Conservation (phyloP, 345 rosid genomes). For the Melaleuca quinquenervia region DNA sequence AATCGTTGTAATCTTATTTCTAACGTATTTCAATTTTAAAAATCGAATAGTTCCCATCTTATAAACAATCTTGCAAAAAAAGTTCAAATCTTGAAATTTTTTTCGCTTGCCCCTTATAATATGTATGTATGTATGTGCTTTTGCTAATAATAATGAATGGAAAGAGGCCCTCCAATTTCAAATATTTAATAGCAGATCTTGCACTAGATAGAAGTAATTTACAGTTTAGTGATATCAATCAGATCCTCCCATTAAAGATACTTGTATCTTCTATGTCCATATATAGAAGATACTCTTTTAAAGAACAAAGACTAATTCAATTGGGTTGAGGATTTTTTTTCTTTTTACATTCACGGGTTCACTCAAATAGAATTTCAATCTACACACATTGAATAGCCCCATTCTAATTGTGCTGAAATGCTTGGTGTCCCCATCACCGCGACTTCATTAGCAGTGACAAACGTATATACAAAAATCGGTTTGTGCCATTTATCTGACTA, state of each 20-base stretch:
- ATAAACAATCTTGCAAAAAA: neutral
- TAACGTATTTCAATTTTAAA: neutral
- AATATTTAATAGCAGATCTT: neutral
- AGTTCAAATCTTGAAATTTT: neutral
- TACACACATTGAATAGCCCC: neutral
- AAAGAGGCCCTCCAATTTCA: neutral
- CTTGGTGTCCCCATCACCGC: neutral
- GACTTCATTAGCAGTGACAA: neutral
- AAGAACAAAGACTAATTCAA: neutral
- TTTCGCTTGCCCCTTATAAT: neutral
- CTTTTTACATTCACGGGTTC: neutral
- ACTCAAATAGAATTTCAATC: neutral
- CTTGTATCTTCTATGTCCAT: neutral
- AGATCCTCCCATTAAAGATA: neutral
- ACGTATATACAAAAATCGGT: neutral
- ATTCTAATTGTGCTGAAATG: neutral
- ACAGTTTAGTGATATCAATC: neutral
- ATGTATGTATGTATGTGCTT: neutral
- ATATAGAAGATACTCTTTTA: neutral
- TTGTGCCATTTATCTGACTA: neutral
- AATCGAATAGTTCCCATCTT: neutral
- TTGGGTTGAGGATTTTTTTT: neutral
- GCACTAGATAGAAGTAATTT: neutral
- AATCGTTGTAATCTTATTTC: neutral
- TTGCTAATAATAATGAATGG: neutral